These are phyloP conservation scores for Austroboletus festivus DNA, from an alignment of 768 basidiomycete species.

Conservation along the genomic window DNA sequence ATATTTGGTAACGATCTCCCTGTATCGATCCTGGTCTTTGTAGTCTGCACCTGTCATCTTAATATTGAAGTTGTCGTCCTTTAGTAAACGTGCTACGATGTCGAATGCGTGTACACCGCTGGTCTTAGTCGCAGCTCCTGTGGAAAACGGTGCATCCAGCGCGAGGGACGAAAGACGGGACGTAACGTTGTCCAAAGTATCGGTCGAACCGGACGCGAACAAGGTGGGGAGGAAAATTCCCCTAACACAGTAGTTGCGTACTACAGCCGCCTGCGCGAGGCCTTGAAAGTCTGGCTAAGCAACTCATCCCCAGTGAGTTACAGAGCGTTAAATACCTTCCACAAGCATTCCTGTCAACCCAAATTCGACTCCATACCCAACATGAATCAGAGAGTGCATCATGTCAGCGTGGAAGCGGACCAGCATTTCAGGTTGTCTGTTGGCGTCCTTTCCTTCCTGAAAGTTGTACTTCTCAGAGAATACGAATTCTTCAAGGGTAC, in stretches of 20 bases:
- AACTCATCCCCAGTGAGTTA: neutral
- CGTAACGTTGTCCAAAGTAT: neutral
- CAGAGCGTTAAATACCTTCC: conserved; percentile 44
- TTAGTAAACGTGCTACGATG: conserved; percentile 50
- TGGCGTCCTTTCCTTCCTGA: conserved; percentile 10
- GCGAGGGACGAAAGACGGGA: conserved; percentile 3
- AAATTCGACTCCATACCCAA: conserved; percentile 62
- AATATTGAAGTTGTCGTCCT: conserved; percentile 41
- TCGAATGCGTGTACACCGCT: conserved; percentile 38
- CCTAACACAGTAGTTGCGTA: conserved; percentile 35
- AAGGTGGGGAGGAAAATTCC: conserved; percentile 24
- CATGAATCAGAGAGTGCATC: conserved; percentile 62
- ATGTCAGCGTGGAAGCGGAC: neutral
- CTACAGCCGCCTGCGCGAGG: conserved; percentile 23
- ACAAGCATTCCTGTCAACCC: conserved; percentile 56
- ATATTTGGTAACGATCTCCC: neutral
- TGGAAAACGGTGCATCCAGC: neutral
- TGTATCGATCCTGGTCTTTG: conserved; percentile 20
- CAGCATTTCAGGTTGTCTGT: conserved; percentile 50
- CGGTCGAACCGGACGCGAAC: neutral
- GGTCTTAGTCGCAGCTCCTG: neutral
- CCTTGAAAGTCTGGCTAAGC: conserved; percentile 10
- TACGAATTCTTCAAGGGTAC: conserved; percentile 26
- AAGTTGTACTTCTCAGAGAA: conserved; percentile 31
- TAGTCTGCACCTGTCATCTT: conserved; percentile 9